Evolutionary conservation across 305 asterid genomes (phyloP), one percentile per base, ranked within the genome.

Genomic region (Solanum hybrid): DNA sequence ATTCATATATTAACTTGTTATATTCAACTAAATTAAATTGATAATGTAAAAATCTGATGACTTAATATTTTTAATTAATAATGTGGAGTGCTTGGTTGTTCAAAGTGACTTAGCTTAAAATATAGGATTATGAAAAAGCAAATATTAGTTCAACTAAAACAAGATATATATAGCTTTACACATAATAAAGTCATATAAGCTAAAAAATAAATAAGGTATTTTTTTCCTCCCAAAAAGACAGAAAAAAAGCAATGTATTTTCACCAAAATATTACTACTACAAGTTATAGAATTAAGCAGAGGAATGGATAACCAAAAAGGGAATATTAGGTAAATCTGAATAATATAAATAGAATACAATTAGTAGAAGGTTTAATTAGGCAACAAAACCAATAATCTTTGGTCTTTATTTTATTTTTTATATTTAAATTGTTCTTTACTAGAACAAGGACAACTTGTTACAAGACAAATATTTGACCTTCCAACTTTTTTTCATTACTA

Each of bases 261-360:
- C 26, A 31, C 24, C 39, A 75, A 75, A 14, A 31, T 75, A 75
- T 31, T 75, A 31, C 39, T 75, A 4, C 80, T 16, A 31, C 39
- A 75, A 31, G 81, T 75, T 31, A 16, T 75, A 31, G 40, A 80
- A 57, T 57, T 57, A 57, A 39, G 8, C 1, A 64, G 33, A 57
- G 57, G 42, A 39, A 42, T 31, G 83, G 83, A 69, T 36, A 33
- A 74, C 31, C 73, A 46, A 51, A 83, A 83, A 42, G 73, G n/a
- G 80, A 88, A 89, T 89, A 83, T 91, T 91, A 87, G 89, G 90
- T 89, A 57, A 86, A 83, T 86, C 5, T 11, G 42, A 42, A 33
- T 76, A 77, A 76, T 76, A 76, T 18, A 31, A 2, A 33, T 77
- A 77, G 18, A 78, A 35, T 11, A 20, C 51, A 78, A 75, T 29